Evolutionary conservation across 441 rosid species (phyloP), one percentile per base, ranked within the genome.

Genomic region (Corymbia citriodora): DNA sequence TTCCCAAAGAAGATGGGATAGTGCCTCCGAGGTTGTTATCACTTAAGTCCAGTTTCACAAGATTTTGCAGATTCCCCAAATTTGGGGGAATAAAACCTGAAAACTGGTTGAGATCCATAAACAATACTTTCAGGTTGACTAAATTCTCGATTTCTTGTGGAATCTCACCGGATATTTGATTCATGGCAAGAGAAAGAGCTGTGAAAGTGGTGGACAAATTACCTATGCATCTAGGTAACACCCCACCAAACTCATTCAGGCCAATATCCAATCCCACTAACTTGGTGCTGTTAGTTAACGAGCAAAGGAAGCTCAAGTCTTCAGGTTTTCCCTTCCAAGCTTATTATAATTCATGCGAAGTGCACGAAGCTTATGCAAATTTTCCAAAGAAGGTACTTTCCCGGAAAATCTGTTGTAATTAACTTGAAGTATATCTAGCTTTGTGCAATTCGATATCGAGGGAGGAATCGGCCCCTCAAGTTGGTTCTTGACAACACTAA

Each of bases 211-310:
- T 40, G 45, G 45, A 40, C 5, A 40, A 40, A 40, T 40, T 40
- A 5, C 45, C 45, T 40, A 40, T 40, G 45, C 45, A 40, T 40
- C 5, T 40, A 40, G 45, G 45, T 40, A 40, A 6, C 45, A 40
- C 45, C 45, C 45, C 45, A 48, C 29, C 70, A 72, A 89, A 19
- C 4, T 19, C 10, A 27, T 52, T 59, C 7, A 0, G 0, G 0
- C 0, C 0, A 59, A 23, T 59, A 25, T 0, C 0, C 3, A 59
- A 7, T 0, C 0, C 0, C 0, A 1, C 10, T 10, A 90, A 59
- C 11, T 50, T 82, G 89, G 88, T 91, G 45, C 63, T 82, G 19
- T 89, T 92, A 52, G 53, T 57, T 90, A 90, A 49, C 23, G 92
- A 90, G 33, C 40, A 68, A 40, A 90, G 83, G 82, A 90, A 90